Percentiles rank a stretch among this genome's conserved stretches.
Evolutionary conservation across 768 basidiomycete genomes (phyloP).

Genomic region (Calocybe indica): DNA sequence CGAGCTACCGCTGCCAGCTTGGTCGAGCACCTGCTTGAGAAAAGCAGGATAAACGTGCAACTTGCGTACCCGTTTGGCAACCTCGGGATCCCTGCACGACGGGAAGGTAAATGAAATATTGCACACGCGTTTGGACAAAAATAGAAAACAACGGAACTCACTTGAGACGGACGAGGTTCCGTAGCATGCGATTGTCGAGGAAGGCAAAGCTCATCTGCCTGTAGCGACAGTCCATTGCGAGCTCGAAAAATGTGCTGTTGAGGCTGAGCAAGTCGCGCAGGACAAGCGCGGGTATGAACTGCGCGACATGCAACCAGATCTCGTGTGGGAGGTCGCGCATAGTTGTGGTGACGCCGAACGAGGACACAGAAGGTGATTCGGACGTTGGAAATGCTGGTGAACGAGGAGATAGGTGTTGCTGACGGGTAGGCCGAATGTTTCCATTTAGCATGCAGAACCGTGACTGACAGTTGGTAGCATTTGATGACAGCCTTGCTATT

Average conservation of each 20-base stretch:
- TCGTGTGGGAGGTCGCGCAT: slow-evolving; percentile 19
- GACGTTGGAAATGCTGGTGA: no score
- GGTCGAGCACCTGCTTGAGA: slow-evolving; percentile 31
- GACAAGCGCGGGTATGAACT: slow-evolving; percentile 15
- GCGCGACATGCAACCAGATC: slow-evolving; percentile 23
- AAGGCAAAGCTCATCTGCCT: slow-evolving; percentile 45
- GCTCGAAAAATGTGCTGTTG: slow-evolving; percentile 21
- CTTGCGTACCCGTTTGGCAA: slow-evolving; percentile 42
- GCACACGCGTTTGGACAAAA: background rate
- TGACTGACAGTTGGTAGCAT: background rate
- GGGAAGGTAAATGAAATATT: background rate
- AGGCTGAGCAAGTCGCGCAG: slow-evolving; percentile 15
- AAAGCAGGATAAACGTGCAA: slow-evolving; percentile 45
- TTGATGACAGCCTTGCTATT: no score
- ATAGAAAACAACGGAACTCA: slow-evolving; percentile 11
- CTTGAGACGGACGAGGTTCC: slow-evolving; percentile 33
- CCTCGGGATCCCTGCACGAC: slow-evolving; percentile 34
- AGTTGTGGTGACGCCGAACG: background rate
- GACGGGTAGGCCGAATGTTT: background rate
- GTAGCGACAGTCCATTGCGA: slow-evolving; percentile 41
- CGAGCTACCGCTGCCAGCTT: no score
- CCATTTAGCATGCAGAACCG: background rate
- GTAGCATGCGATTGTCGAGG: slow-evolving; percentile 36
- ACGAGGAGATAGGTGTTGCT: no score
- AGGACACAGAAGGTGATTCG: background rate